Evolutionary conservation across 1,284 basidiomycete species (phyloP), one percentile per base, ranked within the genome.

Genomic region (Ustilago hordei): DNA sequence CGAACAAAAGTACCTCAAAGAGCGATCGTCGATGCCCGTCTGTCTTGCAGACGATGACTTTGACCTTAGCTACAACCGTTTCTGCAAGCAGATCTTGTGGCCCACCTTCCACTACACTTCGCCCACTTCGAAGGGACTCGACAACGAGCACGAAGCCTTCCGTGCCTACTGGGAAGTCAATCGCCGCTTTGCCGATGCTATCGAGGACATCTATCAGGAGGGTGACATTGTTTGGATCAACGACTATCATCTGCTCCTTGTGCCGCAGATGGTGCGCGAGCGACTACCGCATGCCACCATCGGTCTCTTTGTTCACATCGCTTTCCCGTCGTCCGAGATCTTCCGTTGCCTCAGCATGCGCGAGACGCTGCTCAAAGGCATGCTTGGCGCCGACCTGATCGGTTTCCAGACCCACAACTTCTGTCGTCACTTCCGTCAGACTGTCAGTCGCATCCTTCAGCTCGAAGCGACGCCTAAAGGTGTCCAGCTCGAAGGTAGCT

Each of bases 11-110:
- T 90, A 93, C 88, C 81, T 88, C 55, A 86, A 89, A 6, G 88
- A 92, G 78, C 88, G 89, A 43, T 87, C 89, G 0, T 90, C 90
- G 78, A 80, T 91, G 6, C 91, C 92, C 0, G 92, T 95, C 28
- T 94, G 93, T 93, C 91, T 95, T n/a, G 81, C 84, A 9, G 86
- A 86, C 63, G 80, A 82, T 17, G 81, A 82, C 82, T 93, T 94
- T 73, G 89, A 91, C 74, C 90, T 90, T 65, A 91, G 90, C 83
- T 95, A 95, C 80, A 93, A 94, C 84, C 91, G 92, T 79, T 95
- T 94, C 85, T 95, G 93, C 86, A 93, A 95, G 81, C 93, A 93
- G 89, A 92, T 94, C 34, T 89, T 95, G 35, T 95, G 93, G 93
- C 93, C 93, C 0, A 92, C 91, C 66, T 88, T 95, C 47, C 93